Percentiles rank a stretch among this genome's conserved stretches.
These are phyloP conservation scores for Vishniacozyma victoriae DNA, from an alignment of 768 basidiomycete genomes.

Conservation along the genomic window DNA sequence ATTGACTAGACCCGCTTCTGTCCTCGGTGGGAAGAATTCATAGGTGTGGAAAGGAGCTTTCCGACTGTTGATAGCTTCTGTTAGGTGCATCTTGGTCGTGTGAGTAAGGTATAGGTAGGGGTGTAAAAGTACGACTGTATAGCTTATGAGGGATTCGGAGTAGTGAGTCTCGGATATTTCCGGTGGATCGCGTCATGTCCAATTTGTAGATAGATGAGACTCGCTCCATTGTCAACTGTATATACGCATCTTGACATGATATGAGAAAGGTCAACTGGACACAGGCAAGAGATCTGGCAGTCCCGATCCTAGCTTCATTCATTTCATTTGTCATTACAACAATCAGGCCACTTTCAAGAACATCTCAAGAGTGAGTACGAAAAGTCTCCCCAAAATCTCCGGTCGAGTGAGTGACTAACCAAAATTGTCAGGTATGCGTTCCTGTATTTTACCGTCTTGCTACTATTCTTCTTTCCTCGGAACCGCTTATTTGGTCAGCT, in stretches of 20 bases:
- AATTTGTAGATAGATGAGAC: too few relatives aligned
- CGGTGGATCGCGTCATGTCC: too few relatives aligned
- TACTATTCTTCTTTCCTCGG: slow-evolving; percentile 38
- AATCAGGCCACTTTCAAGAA: slow-evolving; percentile 15
- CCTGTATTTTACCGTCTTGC: slow-evolving; percentile 27
- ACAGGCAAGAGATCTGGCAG: too few relatives aligned
- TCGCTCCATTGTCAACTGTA: too few relatives aligned
- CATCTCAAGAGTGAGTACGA: slow-evolving; percentile 32
- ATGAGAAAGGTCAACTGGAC: too few relatives aligned
- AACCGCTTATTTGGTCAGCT: slow-evolving; percentile 21
- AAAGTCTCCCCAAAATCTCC: too few relatives aligned
- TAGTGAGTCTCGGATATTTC: too few relatives aligned
- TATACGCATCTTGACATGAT: too few relatives aligned
- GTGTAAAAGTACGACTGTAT: too few relatives aligned
- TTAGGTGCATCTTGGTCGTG: slow-evolving; percentile 46
- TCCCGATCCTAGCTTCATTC: slow-evolving; percentile 27
- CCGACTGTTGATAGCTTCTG: slow-evolving; percentile 59
- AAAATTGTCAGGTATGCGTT: slow-evolving; percentile 40
- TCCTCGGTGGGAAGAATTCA: slow-evolving; percentile 96
- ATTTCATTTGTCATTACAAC: slow-evolving; percentile 31
- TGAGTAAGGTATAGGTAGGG: background rate
- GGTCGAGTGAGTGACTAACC: too few relatives aligned
- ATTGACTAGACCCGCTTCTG: slow-evolving; percentile 82
- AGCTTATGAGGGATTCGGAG: too few relatives aligned
- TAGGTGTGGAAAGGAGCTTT: slow-evolving; percentile 74